Percentiles rank a stretch among this genome's conserved stretches.
Conservation (phyloP, 2,329 filamentous ascomycete genomes). For the Xylariaceae sp. region DNA sequence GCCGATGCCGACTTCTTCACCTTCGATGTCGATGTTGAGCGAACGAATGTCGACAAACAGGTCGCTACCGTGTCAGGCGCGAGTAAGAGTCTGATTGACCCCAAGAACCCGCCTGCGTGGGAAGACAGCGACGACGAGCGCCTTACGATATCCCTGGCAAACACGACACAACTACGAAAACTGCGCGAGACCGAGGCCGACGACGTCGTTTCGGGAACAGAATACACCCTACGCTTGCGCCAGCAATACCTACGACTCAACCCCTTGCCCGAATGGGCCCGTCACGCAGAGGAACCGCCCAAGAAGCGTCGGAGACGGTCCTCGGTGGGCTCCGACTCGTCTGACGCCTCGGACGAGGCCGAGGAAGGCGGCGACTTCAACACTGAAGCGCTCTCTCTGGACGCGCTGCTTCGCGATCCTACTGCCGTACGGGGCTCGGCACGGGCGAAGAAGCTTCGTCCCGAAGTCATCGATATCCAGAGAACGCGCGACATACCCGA, state of each 20-base stretch:
- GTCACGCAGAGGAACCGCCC: slow-evolving; percentile 45
- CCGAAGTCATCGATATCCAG: slow-evolving; percentile 87
- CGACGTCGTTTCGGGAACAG: slow-evolving; percentile 77
- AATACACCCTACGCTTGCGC: slow-evolving; percentile 76
- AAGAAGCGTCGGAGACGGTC: slow-evolving; percentile 47
- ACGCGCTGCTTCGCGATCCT: slow-evolving; percentile 71
- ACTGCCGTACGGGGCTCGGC: slow-evolving; percentile 56
- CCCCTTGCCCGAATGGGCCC: slow-evolving; percentile 57
- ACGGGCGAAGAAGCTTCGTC: slow-evolving; percentile 68
- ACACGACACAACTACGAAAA: slow-evolving; percentile 71
- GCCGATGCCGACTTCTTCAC: slow-evolving; percentile 83
- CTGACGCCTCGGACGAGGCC: slow-evolving; percentile 26
- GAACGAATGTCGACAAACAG: slow-evolving; percentile 37
- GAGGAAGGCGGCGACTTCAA: slow-evolving; percentile 46
- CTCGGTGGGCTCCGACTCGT: slow-evolving; percentile 42
- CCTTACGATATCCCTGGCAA: slow-evolving; percentile 74
- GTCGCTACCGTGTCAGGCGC: slow-evolving; percentile 19
- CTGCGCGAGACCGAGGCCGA: slow-evolving; percentile 75
- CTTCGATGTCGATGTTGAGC: slow-evolving; percentile 70
- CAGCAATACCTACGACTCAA: slow-evolving; percentile 65
- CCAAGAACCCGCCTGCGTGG: slow-evolving; percentile 61
- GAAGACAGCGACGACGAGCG: slow-evolving; percentile 94
- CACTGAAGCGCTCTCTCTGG: slow-evolving; percentile 69
- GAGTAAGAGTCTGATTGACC: slow-evolving; percentile 21
- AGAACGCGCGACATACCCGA: slow-evolving; percentile 80